Base-by-base conservation (phyloP, 2,329 filamentous ascomycete species). In the Arthrinium puccinioides region DNA sequence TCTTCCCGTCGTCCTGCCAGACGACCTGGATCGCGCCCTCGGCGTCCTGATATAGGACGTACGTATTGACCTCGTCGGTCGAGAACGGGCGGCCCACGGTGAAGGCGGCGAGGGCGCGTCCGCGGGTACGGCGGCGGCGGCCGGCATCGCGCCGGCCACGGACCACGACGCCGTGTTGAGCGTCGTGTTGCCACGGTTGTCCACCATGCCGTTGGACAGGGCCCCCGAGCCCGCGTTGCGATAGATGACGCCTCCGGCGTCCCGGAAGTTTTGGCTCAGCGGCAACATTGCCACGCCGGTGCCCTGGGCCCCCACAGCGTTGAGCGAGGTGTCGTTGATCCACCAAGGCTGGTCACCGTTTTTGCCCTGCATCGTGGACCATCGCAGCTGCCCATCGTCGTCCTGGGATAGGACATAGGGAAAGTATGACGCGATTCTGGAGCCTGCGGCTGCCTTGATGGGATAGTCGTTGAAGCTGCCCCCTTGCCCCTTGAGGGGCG, bases 181-280 rank as follows among this genome's bases (percentile, higher is more conserved):
- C 25, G 25, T 27, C n/a, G n/a, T 32, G 31, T 32, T 21, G 33
- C 24, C 33, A 6, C 71, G 75, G 14, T 55, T 52, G 34, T 73
- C 66, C 38, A 57, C 61, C 16, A 43, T 44, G 18, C 51, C 41
- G 11, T 63, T 61, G 13, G 50, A 34, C 30, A 42, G 14, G 6
- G 15, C n/a, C 14, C 40, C 40, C 6, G 31, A 16, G 15, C 16
- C 20, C 20, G 11, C 25, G 8, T 30, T 28, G 20, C 21, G 39
- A 41, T 19, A 50, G 41, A 27, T 25, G 20, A 42, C 33, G 16
- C 40, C 40, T 7, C 13, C 40, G 16, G 33, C 15, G 9, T 34
- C 14, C n/a, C 18, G 16, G 24, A 27, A 39, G 11, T 26, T 24
- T 21, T 42, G 40, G 7, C 23, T 24, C 11, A 42, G 16, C 6